Conservation (phyloP, 495 filamentous ascomycete genomes). For the Extremus antarcticus region DNA sequence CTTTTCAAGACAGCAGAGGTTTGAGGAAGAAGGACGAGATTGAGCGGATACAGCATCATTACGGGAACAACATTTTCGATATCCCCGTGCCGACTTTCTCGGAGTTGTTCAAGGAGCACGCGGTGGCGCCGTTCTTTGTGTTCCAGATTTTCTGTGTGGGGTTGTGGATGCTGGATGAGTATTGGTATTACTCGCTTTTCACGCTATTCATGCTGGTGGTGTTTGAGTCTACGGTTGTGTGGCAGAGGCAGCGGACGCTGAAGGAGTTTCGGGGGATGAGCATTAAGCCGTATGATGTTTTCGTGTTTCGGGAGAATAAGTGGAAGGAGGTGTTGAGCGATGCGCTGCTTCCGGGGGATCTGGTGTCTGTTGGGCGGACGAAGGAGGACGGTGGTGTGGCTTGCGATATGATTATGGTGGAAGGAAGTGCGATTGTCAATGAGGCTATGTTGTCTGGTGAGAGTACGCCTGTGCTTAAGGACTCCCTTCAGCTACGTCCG, state of each 20-base stretch:
- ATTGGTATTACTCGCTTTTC: slow-evolving; percentile 99
- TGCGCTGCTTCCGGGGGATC: slow-evolving; percentile 88
- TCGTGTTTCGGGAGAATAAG: slow-evolving; percentile 71
- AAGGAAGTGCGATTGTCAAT: slow-evolving; percentile 95
- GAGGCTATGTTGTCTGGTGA: slow-evolving; percentile 99
- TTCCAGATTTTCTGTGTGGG: slow-evolving; percentile 99
- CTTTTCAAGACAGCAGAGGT: slow-evolving; percentile 69
- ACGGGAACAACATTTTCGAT: slow-evolving; percentile 93
- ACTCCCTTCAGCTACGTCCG: slow-evolving; percentile 86
- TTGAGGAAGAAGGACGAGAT: slow-evolving; percentile 61
- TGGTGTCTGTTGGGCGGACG: slow-evolving; percentile 86
- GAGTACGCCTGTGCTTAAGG: slow-evolving; percentile 92
- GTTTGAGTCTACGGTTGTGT: slow-evolving; percentile 98
- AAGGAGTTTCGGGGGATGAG: slow-evolving; percentile 98
- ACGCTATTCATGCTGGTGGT: slow-evolving; percentile 95
- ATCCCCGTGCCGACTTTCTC: slow-evolving; percentile 92
- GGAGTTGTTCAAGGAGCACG: slow-evolving; percentile 96
- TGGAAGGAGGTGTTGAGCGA: slow-evolving; percentile 90
- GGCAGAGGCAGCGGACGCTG: slow-evolving; percentile 95
- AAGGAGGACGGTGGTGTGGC: slow-evolving; percentile 97
- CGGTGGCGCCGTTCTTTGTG: slow-evolving; percentile 97
- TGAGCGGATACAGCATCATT: slow-evolving; percentile 72
- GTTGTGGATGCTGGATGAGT: slow-evolving; percentile 97
- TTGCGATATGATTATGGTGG: slow-evolving; percentile 90
- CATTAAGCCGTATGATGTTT: slow-evolving; percentile 94